Base-by-base conservation (phyloP, 148 eudicot genomes). In the Camellia japonica region DNA sequence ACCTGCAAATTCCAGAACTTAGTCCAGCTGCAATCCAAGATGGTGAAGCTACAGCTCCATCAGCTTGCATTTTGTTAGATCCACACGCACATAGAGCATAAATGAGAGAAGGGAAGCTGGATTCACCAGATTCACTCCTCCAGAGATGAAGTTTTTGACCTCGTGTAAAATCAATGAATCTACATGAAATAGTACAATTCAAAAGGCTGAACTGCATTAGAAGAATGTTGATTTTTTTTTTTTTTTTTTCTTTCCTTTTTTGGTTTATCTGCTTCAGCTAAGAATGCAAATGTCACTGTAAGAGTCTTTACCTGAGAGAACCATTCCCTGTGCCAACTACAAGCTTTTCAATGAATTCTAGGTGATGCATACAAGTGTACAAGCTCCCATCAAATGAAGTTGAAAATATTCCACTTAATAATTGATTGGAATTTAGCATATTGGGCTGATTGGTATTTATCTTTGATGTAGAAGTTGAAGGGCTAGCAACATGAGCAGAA, bases 241-340 rank as follows among this genome's bases (percentile, higher is more conserved):
- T 30, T 30, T 30, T 0, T 30, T 30, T 30, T 30, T 30, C 30
- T 30, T 1, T 52, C 6, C n/a, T 66, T 61, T 18, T 3, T 9
- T 18, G 14, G 51, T 0, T 60, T 3, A 59, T 20, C 7, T 46
- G 56, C 13, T 7, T 49, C 73, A 68, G n/a, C 72, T 20, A 23
- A 47, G 41, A 61, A 78, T 61, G 38, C 4, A 69, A 71, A 71
- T 62, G 41, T 58, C 41, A 23, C 14, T 16, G 23, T 30, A 44
- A 80, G 71, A 15, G 18, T 68, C 23, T 68, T 38, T 90, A 96
- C 99, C 99, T 94, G 82, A 96, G 90, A 81, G 95, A 91, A 79
- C 98, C 97, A 88, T 90, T 91, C 79, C 99, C 97, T 44, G 97
- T 92, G 73, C 99, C 99, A 81, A 88, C 95, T 62, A 94, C 88